Percentiles rank a stretch among this genome's conserved stretches.
Evolutionary conservation across 805 yeast genomes (phyloP).

Genomic region (Saccharomyces paradoxus): DNA sequence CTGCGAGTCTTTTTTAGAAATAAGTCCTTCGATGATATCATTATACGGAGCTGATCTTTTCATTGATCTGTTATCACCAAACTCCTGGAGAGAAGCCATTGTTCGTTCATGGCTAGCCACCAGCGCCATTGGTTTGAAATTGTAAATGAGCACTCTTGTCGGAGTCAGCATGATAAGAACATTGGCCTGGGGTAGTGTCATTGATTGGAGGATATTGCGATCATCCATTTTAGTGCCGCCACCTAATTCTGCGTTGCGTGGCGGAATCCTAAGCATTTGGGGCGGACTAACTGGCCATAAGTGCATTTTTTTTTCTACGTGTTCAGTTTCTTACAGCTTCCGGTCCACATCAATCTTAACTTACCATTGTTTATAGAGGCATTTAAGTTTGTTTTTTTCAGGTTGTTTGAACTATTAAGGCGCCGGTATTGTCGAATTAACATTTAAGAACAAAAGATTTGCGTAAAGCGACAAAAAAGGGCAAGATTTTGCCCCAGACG

Average conservation of each 20-base stretch:
- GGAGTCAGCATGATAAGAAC: slow-evolving; percentile 22
- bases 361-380: background rate
- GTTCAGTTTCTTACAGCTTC: background rate
- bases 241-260: slow-evolving; percentile 4
- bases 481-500: background rate
- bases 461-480: background rate
- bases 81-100: slow-evolving; percentile 20
- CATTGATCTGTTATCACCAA: slow-evolving; percentile 23
- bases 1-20: slow-evolving; percentile 8
- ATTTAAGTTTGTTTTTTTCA: background rate
- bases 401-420: background rate
- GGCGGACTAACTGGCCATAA: slow-evolving; percentile 28
- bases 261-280: slow-evolving; percentile 16
- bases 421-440: background rate
- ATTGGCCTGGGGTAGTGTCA: slow-evolving; percentile 22
- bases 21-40: slow-evolving; percentile 15
- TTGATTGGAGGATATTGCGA: slow-evolving; percentile 19
- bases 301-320: slow-evolving; percentile 10
- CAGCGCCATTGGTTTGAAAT: slow-evolving; percentile 29
- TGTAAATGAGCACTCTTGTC: slow-evolving; percentile 25
- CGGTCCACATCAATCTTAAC: background rate
- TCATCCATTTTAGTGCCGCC: slow-evolving; percentile 7
- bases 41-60: slow-evolving; percentile 12
- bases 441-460: background rate
- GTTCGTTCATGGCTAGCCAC: slow-evolving; percentile 27